A percentile compares a stretch with the other conserved stretches of the same genome.
Evolutionary conservation across 495 filamentous ascomycete species (phyloP).

Genomic region (Neurospora hispaniola): DNA sequence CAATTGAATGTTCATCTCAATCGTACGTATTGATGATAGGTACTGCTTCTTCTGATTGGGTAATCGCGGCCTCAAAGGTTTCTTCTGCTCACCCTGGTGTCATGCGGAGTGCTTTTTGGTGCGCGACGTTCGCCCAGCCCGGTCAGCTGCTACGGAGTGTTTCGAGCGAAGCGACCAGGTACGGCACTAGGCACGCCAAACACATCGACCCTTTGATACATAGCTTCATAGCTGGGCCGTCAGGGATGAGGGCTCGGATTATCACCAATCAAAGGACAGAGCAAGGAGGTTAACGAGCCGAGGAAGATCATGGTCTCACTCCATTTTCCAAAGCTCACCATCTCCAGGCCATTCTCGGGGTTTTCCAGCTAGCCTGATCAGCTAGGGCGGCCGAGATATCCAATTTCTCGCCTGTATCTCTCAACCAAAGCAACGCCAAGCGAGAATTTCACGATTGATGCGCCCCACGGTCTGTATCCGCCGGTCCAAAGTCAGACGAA

Average conservation of each 20-base stretch:
- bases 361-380: background rate
- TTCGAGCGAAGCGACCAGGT: background rate
- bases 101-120: background rate
- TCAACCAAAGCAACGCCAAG: background rate
- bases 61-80: background rate
- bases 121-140: background rate
- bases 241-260: background rate
- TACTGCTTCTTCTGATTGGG: background rate
- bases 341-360: background rate
- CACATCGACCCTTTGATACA: background rate
- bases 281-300: background rate
- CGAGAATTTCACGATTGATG: background rate
- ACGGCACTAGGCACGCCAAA: background rate
- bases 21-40: background rate
- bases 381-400: background rate
- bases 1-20: background rate
- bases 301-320: background rate
- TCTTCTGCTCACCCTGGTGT: background rate
- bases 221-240: background rate
- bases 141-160: background rate
- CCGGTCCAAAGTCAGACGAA: background rate
- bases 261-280: background rate
- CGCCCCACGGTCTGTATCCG: background rate
- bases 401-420: background rate
- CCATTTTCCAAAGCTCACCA: background rate